Percentiles rank a stretch among this genome's conserved stretches.
Conservation (phyloP, 768 basidiomycete species). For the Tylopilus rubrobrunneus region DNA sequence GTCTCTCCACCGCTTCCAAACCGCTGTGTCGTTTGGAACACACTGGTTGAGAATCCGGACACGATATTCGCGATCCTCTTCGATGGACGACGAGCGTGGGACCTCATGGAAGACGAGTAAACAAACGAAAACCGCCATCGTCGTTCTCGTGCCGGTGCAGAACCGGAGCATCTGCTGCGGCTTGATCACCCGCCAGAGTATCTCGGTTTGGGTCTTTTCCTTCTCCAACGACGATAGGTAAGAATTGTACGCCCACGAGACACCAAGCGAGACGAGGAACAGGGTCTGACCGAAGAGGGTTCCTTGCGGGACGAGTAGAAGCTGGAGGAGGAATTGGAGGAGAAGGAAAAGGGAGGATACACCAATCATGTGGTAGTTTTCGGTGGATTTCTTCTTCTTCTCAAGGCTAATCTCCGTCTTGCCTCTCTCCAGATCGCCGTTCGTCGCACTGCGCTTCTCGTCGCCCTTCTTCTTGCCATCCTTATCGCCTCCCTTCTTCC, state of each 20-base stretch:
- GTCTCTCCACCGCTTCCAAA: slow-evolving; percentile 22
- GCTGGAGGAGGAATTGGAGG: slow-evolving; percentile 31
- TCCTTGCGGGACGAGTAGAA: slow-evolving; percentile 32
- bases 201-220: slow-evolving; percentile 20
- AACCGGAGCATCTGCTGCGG: slow-evolving; percentile 8
- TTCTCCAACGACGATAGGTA: slow-evolving; percentile 35
- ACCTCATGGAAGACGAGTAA: slow-evolving; percentile 20
- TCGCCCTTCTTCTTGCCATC: background rate
- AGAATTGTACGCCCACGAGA: slow-evolving; percentile 34
- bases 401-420: background rate
- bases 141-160: slow-evolving; percentile 18
- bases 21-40: slow-evolving; percentile 21
- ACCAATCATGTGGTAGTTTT: slow-evolving; percentile 17
- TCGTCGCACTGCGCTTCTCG: background rate
- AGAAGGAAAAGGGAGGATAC: slow-evolving; percentile 24
- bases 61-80: slow-evolving; percentile 6
- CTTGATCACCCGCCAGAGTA: slow-evolving; percentile 16
- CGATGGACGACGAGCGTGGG: background rate
- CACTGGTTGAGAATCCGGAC: slow-evolving; percentile 12
- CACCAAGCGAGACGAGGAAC: slow-evolving; percentile 29
- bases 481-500: background rate
- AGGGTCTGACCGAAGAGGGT: slow-evolving; percentile 32
- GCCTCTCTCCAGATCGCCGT: background rate
- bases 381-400: background rate
- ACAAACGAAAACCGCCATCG: slow-evolving; percentile 22